Conservation (phyloP, 306 rosid species). For the Cyamopsis tetragonoloba region DNA sequence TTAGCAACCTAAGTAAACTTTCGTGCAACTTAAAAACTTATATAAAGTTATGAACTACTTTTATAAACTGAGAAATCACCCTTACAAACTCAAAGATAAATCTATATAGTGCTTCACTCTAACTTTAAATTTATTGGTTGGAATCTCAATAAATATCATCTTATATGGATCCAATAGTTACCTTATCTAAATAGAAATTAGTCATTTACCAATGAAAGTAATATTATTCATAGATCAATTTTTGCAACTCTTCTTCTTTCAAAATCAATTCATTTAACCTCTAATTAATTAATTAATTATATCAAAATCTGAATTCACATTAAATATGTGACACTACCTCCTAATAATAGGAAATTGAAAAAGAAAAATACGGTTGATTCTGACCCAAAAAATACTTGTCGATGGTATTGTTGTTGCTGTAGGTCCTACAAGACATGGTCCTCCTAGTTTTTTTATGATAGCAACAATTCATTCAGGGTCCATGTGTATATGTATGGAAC, state of each 20-base stretch:
- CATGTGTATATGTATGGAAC: slow-evolving; percentile 27
- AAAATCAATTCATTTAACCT: no score
- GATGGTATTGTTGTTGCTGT: slow-evolving; percentile 26
- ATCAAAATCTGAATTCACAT: no score
- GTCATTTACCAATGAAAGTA: neutral
- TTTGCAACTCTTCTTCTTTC: no score
- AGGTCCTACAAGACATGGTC: slow-evolving; percentile 46
- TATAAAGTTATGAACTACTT: no score
- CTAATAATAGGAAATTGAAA: neutral
- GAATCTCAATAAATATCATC: neutral
- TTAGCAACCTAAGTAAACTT: no score
- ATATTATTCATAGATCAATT: no score
- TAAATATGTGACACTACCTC: neutral
- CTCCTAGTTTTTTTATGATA: slow-evolving; percentile 27
- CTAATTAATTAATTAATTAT: no score
- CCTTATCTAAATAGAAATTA: slow-evolving; percentile 1
- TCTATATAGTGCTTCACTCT: no score
- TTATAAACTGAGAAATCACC: no score
- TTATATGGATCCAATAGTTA: neutral
- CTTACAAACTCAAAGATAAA: no score
- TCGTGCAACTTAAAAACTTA: no score
- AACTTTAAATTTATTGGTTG: neutral
- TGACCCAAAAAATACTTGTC: neutral
- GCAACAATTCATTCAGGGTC: slow-evolving; percentile 25
- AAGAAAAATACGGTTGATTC: neutral